Base-by-base conservation (phyloP, 2,329 filamentous ascomycete genomes). In the Talaromyces sp. region DNA sequence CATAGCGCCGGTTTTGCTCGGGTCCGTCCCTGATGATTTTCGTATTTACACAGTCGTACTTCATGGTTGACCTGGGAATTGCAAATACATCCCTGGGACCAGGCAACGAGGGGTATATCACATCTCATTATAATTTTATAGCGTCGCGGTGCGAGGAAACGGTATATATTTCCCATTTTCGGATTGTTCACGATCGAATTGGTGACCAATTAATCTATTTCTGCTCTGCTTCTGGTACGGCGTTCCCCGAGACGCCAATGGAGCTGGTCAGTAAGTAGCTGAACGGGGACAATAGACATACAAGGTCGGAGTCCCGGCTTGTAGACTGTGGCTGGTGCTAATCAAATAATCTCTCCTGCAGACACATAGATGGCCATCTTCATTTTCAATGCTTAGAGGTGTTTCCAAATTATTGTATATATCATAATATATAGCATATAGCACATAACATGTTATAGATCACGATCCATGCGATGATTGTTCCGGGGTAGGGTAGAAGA, bases 1-100 rank as follows among this genome's bases (percentile, higher is more conserved):
- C 58, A 40, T 28, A 31, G n/a, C 35, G 23, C 46, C 59, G 59
- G 59, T 35, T 14, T 55, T 61, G 7, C 59, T 61, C 59, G 59
- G 59, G 37, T 46, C 35, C 23, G 37, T 46, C 35, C 23, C 28
- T 25, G 44, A 54, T 7, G 50, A 54, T 35, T 54, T 54, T 28
- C 23, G 28, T 3, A n/a, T n/a, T n/a, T n/a, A n/a, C n/a, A n/a
- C n/a, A n/a, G n/a, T n/a, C n/a, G n/a, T n/a, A n/a, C n/a, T n/a
- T n/a, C n/a, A n/a, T n/a, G n/a, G n/a, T n/a, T n/a, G n/a, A n/a
- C n/a, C n/a, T n/a, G n/a, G n/a, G n/a, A n/a, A n/a, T n/a, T n/a
- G n/a, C n/a, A 56, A 25, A 16, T 25, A 56, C n/a, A 16, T 25
- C 33, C 50, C 18, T 21, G 31, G n/a, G 37, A 50, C 7, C 5